Base-by-base conservation (phyloP, 2,329 filamentous ascomycete genomes). In the Aureobasidium zeae region DNA sequence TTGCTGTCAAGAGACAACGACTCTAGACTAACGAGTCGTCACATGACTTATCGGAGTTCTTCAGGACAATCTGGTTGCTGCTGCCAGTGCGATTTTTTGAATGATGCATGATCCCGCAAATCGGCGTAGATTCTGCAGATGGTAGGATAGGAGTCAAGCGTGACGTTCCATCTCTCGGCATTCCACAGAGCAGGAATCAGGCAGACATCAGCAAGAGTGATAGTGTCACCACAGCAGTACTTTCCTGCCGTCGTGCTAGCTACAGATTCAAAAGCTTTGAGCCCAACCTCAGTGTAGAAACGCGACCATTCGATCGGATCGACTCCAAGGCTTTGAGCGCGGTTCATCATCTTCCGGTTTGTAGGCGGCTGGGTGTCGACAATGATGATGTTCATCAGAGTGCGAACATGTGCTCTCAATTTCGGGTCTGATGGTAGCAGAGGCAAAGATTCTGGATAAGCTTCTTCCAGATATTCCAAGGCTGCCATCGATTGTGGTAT, bases 401-500 rank as follows among this genome's bases (percentile, higher is more conserved):
- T 67, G 12, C 77, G 69, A 0, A 76, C 72, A 2, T 59, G 55
- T 0, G 76, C 75, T 13, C 77, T 66, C 0, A 51, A 54, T 19
- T 72, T 58, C 0, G 61, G 57, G 0, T 48, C 5, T 2, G 55
- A 51, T 0, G 76, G 76, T 0, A 79, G 65, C 1, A 79, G 64
- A 0, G 56, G 53, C 0, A 53, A 47, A 6, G 37, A 31, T 0
- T 63, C 52, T 0, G 72, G 68, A 31, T 69, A 68, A 2, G 59
- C 57, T 50, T 81, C 76, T 35, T 80, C 76, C 2, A 81, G 66
- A 49, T 73, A 81, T 53, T 81, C 76, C 3, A 81, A 63, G 0
- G 75, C 76, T 2, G 77, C 72, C 25, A 77, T 55, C 4, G 74
- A 79, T 53, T 69, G 21, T 74, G 68, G 39, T 24, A 48, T 48